phyloP scores from a whole-genome alignment of 2,329 filamentous ascomycete species.

The Epichloe glyceriae region DNA sequence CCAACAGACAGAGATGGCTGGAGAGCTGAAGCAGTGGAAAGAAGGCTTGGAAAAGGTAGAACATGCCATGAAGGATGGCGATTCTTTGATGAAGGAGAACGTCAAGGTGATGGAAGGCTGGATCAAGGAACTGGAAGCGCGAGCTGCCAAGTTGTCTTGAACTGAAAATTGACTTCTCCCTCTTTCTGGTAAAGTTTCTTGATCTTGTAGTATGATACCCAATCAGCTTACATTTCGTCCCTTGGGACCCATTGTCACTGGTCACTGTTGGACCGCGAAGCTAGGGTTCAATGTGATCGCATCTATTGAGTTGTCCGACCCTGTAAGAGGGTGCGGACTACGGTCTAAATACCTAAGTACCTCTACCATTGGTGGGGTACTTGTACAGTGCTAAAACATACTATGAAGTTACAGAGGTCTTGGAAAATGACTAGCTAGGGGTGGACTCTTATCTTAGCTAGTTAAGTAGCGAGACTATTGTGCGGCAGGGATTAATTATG shows the following conservation, averaged over 20 bases:
- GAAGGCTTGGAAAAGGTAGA: conserved; percentile 72
- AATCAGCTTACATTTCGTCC: neutral
- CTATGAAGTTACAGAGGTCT: too few relatives aligned
- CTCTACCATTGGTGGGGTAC: too few relatives aligned
- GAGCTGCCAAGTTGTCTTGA: conserved; percentile 48
- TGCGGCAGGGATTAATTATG: too few relatives aligned
- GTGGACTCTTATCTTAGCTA: too few relatives aligned
- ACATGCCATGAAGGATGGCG: conserved; percentile 55
- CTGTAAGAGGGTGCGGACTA: too few relatives aligned
- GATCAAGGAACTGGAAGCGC: conserved; percentile 75
- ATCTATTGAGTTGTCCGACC: too few relatives aligned
- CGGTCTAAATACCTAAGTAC: too few relatives aligned
- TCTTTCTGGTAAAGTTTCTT: neutral
- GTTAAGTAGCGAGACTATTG: too few relatives aligned
- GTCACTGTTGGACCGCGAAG: too few relatives aligned
- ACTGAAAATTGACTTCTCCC: neutral
- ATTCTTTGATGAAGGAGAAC: conserved; percentile 61
- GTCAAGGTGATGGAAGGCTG: conserved; percentile 75
- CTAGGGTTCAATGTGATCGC: too few relatives aligned
- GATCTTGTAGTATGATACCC: conserved; percentile 8
- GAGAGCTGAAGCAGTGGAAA: conserved; percentile 76
- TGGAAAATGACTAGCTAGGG: too few relatives aligned
- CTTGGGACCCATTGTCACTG: neutral
- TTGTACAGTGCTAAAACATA: too few relatives aligned
- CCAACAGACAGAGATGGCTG: conserved; percentile 68